Percentiles rank a stretch among this genome's conserved stretches.
Conservation (phyloP, 257 asterid species). For the Leonotis leonurus region DNA sequence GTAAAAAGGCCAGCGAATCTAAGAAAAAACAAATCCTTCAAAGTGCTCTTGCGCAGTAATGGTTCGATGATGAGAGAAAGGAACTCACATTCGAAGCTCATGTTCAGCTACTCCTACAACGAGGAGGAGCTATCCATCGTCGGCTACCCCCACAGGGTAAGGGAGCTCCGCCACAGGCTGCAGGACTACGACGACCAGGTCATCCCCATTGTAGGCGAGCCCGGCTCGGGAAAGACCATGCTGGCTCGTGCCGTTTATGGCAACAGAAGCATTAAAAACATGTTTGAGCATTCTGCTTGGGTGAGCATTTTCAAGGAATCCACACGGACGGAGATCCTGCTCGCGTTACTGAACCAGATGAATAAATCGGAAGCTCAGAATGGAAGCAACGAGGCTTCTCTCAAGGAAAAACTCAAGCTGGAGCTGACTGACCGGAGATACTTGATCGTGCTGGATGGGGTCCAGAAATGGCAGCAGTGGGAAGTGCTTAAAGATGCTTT, state of each 20-base stretch:
- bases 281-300: slow-evolving; percentile 8
- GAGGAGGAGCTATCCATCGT: slow-evolving; percentile 7
- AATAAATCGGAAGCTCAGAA: background rate
- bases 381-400: background rate
- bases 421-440: background rate
- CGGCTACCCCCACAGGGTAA: slow-evolving; percentile 5
- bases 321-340: background rate
- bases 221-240: slow-evolving; percentile 25
- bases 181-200: background rate
- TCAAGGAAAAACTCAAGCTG: background rate
- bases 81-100: background rate
- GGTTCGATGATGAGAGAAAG: background rate
- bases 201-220: slow-evolving; percentile 13
- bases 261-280: background rate
- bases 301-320: slow-evolving; percentile 9
- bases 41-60: background rate
- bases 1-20: background rate
- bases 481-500: background rate
- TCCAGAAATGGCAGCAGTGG: slow-evolving; percentile 8
- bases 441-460: slow-evolving; percentile 18
- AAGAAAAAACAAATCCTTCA: background rate
- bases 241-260: slow-evolving; percentile 21
- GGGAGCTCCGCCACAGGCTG: background rate
- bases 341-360: slow-evolving; percentile 13
- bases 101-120: slow-evolving; percentile 15